Percentiles rank a stretch among this genome's conserved stretches.
phyloP scores from a whole-genome alignment of 306 rosid species.

The Rubus idaeus region DNA sequence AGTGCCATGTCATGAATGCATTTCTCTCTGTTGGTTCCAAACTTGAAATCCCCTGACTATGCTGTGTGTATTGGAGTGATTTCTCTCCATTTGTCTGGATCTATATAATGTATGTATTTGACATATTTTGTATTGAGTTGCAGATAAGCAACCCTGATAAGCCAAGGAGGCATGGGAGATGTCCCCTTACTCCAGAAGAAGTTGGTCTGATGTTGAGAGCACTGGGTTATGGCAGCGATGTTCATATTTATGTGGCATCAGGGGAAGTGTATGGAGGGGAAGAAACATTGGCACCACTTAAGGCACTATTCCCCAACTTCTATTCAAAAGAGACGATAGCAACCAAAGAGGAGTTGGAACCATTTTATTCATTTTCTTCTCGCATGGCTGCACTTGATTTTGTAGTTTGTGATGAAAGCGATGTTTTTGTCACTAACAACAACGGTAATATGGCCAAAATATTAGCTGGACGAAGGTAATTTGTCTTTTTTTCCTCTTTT shows the following conservation, averaged over 20 bases:
- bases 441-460: conserved; percentile 99
- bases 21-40: background rate
- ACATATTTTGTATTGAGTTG: conserved; percentile 34
- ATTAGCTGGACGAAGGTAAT: conserved; percentile 92
- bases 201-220: conserved; percentile 99
- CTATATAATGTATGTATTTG: conserved; percentile 1
- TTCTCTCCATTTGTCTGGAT: conserved; percentile 1
- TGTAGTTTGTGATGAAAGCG: conserved; percentile 91
- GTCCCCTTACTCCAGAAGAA: conserved; percentile 99
- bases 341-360: conserved; percentile 69
- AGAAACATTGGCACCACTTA: conserved; percentile 83
- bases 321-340: conserved; percentile 90
- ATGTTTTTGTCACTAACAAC: conserved; percentile 96
- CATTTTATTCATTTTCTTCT: conserved; percentile 89
- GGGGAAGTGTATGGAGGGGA: conserved; percentile 98
- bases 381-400: conserved; percentile 99
- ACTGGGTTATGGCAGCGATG: conserved; percentile 82
- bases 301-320: conserved; percentile 80
- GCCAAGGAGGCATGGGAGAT: conserved; percentile 95
- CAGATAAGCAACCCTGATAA: conserved; percentile 88
- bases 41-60: background rate
- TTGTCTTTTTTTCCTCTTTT: conserved; percentile 12
- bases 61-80: background rate
- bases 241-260: conserved; percentile 96
- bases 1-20: background rate